phyloP scores from a whole-genome alignment of 305 asterid genomes.

The Solanum hybrid region DNA sequence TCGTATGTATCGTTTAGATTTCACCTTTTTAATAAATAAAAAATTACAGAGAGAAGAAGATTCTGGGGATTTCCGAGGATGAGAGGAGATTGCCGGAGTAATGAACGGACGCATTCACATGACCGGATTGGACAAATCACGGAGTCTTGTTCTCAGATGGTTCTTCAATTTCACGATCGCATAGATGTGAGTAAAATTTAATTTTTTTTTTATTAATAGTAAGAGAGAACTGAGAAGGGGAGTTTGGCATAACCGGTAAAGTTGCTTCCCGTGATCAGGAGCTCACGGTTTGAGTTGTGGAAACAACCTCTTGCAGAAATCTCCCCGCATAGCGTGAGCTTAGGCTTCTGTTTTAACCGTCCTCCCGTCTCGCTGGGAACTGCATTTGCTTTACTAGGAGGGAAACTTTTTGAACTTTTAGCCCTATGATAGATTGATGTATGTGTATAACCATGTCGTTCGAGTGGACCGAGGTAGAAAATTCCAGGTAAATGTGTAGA shows the following conservation, averaged over 20 bases:
- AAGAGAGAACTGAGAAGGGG: not conserved
- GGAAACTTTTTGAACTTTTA: not conserved
- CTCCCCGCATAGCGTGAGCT: not conserved
- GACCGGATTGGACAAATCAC: slow-evolving; percentile 58
- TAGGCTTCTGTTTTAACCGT: not conserved
- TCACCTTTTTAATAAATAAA: not conserved
- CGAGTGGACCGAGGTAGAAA: not conserved
- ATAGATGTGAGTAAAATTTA: slow-evolving; percentile 20
- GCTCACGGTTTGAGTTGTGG: not conserved
- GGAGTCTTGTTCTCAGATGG: slow-evolving; percentile 70
- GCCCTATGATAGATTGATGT: not conserved
- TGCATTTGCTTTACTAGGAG: not conserved
- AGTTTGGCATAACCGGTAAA: not conserved
- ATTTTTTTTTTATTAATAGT: not conserved
- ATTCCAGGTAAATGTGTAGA: not conserved
- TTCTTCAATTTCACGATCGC: slow-evolving; percentile 54
- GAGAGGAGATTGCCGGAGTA: slow-evolving; percentile 36
- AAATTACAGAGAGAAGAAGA: slow-evolving; percentile 31
- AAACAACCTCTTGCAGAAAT: not conserved
- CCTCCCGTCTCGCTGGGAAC: not conserved
- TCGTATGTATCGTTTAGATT: not conserved
- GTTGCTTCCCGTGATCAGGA: not conserved
- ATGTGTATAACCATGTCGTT: not conserved
- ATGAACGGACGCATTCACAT: slow-evolving; percentile 22
- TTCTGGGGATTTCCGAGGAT: slow-evolving; percentile 51